A percentile compares a stretch with the other conserved stretches of the same genome.
phyloP scores from a whole-genome alignment of 2,329 filamentous ascomycete species.

The Tolypocladium nubicola region DNA sequence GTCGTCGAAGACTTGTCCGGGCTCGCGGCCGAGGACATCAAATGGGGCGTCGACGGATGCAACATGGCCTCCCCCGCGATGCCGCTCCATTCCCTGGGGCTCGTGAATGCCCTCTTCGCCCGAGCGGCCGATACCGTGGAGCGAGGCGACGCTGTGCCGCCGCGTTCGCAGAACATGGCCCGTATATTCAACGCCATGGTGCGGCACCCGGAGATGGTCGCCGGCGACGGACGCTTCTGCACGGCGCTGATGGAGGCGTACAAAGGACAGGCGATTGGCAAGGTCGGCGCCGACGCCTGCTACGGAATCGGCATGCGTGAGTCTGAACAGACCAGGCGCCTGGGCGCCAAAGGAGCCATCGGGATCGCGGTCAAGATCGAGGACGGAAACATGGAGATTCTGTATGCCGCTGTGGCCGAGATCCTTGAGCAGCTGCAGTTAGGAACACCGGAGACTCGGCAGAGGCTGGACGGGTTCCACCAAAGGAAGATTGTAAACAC shows the following conservation, averaged over 20 bases:
- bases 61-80: conserved; percentile 35
- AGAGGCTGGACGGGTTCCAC: conserved; percentile 20
- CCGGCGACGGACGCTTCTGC: conserved; percentile 34
- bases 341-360: conserved; percentile 25
- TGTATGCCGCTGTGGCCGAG: conserved; percentile 32
- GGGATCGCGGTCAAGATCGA: conserved; percentile 38
- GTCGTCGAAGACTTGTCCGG: conserved; percentile 25
- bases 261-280: conserved; percentile 28
- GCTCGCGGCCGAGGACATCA: conserved; percentile 13
- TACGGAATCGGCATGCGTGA: conserved; percentile 33
- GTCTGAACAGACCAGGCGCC: conserved; percentile 21
- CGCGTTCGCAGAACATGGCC: conserved; percentile 13
- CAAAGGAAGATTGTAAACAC: conserved; percentile 25
- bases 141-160: neutral
- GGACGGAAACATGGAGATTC: conserved; percentile 31
- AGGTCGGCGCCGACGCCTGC: conserved; percentile 37
- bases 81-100: conserved; percentile 22
- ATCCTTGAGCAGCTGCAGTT: conserved; percentile 31
- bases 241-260: conserved; percentile 31
- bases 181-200: conserved; percentile 32
- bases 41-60: conserved; percentile 35
- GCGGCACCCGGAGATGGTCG: conserved; percentile 30
- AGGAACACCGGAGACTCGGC: conserved; percentile 17
- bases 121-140: conserved; percentile 14
- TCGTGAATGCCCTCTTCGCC: conserved; percentile 26